Evolutionary conservation across 495 filamentous ascomycete species (phyloP), one percentile per base, ranked within the genome.

Genomic region (Aspergillus olivimuriae): DNA sequence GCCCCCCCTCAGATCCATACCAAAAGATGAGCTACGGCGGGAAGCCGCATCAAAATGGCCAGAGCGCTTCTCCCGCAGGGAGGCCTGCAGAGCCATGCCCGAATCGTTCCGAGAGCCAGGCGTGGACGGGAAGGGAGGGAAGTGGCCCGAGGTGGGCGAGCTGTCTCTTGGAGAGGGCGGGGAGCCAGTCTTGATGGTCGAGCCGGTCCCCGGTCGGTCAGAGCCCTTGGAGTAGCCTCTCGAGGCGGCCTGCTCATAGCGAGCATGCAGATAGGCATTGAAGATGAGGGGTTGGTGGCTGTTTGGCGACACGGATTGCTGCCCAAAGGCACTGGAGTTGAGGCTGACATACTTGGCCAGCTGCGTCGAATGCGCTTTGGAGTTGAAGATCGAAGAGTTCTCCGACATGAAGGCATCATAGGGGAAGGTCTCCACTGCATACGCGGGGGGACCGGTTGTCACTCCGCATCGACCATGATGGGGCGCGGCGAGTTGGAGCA

Each of bases 391-490:
- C 0, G 83, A 75, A 34, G 82, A 70, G 47, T 87, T 92, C 65
- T 98, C 92, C 1, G 89, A 84, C 42, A 87, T 82, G 61, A 90
- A 94, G 0, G 84, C 76, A 61, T 97, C 87, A 56, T 83, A 86
- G 2, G 92, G 92, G 57, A 86, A 96, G 0, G 90, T 80, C 60
- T 97, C 92, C 35, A 94, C 76, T 2, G 89, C 92, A 65, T 95
- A 96, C 21, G 86, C 81, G 28, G 92, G 92, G n/a, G 92, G 89
- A 4, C 91, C 92, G 20, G 80, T 74, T 1, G 83, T 77, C 10
- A 98, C 88, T 21, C 92, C 90, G 53, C 79, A 96, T 41, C 86
- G 81, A 51, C 84, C 81, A 60, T 89, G 87, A 60, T 94, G 90
- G 46, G 89, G 92, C 18, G 92, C 92, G 7, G 92, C 87, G 33